A percentile compares a stretch with the other conserved stretches of the same genome.
Conservation (phyloP, 2,329 filamentous ascomycete genomes). For the Xylariaceae sp. region DNA sequence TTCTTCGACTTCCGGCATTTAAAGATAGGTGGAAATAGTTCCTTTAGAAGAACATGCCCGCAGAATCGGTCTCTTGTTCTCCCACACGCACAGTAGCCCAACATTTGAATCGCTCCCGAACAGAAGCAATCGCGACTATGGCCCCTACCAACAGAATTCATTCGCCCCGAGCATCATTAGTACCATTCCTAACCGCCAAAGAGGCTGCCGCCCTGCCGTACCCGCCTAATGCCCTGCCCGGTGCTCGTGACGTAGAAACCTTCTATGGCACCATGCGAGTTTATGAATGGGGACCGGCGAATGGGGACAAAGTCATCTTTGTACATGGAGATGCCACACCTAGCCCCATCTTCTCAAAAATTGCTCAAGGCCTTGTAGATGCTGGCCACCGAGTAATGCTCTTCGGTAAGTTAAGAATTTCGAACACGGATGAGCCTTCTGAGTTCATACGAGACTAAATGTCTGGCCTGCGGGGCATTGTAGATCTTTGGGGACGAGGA, state of each 20-base stretch:
- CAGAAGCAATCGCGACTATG: constrained; percentile 10
- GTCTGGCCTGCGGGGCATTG: background rate
- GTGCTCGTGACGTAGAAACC: constrained; percentile 30
- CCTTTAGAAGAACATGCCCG: too few relatives aligned
- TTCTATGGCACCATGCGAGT: constrained; percentile 31
- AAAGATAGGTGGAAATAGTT: too few relatives aligned
- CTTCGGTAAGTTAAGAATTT: constrained; percentile 21
- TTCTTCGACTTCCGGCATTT: too few relatives aligned
- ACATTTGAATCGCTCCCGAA: too few relatives aligned
- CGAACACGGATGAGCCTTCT: too few relatives aligned
- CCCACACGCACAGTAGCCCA: too few relatives aligned
- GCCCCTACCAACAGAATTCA: constrained; percentile 15
- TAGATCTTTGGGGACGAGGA: constrained; percentile 29
- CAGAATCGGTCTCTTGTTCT: too few relatives aligned
- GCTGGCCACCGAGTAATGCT: constrained; percentile 31
- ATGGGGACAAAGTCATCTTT: constrained; percentile 29
- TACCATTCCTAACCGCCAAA: constrained; percentile 27
- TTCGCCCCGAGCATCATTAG: constrained; percentile 28
- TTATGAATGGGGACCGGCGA: constrained; percentile 31
- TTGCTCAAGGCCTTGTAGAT: constrained; percentile 27
- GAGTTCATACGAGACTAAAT: too few relatives aligned
- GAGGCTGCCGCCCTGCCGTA: constrained; percentile 27
- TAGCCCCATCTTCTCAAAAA: constrained; percentile 21
- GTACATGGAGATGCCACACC: constrained; percentile 32
- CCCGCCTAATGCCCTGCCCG: constrained; percentile 29